Evolutionary conservation across 2,329 filamentous ascomycete genomes (phyloP).

Genomic region (Chrysoporthe puriensis): DNA sequence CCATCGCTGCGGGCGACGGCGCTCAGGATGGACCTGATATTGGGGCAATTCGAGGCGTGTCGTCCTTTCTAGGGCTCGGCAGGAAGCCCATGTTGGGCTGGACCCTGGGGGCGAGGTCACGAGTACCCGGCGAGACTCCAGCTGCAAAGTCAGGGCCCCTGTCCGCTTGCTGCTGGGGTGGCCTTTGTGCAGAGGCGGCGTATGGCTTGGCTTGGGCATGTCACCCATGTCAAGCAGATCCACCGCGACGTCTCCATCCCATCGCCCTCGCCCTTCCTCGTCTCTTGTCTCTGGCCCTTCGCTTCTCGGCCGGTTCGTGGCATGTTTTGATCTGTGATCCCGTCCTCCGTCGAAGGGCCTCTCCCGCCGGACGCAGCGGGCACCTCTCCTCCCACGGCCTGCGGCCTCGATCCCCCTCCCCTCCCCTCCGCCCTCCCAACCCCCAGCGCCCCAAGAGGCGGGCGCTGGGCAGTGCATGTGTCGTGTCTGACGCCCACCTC

Average conservation of each 20-base stretch:
- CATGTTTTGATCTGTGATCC: neutral
- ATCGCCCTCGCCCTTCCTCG: constrained; percentile 17
- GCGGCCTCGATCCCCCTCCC: neutral
- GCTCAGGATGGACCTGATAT: constrained; percentile 11
- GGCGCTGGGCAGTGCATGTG: neutral
- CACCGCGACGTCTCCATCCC: constrained; percentile 25
- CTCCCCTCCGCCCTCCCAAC: neutral
- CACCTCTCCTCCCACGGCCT: neutral
- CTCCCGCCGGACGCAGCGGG: neutral
- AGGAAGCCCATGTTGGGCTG: constrained; percentile 3
- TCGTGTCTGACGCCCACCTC: neutral
- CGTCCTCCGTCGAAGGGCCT: neutral
- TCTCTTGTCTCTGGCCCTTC: constrained; percentile 5
- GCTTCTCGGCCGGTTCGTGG: constrained; percentile 5
- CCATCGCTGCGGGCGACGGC: neutral
- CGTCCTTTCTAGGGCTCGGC: constrained; percentile 13
- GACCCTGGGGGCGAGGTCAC: neutral
- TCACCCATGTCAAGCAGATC: constrained; percentile 23
- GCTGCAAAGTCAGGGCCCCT: constrained; percentile 7
- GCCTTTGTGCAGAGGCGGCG: constrained; percentile 28
- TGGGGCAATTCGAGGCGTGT: constrained; percentile 13
- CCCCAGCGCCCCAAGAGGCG: neutral
- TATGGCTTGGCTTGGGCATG: constrained; percentile 18
- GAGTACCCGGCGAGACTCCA: constrained; percentile 1
- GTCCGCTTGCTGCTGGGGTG: constrained; percentile 22